Evolutionary conservation across 1,284 basidiomycete species (phyloP), one percentile per base, ranked within the genome.

Genomic region (Ceratobasidium sp.): DNA sequence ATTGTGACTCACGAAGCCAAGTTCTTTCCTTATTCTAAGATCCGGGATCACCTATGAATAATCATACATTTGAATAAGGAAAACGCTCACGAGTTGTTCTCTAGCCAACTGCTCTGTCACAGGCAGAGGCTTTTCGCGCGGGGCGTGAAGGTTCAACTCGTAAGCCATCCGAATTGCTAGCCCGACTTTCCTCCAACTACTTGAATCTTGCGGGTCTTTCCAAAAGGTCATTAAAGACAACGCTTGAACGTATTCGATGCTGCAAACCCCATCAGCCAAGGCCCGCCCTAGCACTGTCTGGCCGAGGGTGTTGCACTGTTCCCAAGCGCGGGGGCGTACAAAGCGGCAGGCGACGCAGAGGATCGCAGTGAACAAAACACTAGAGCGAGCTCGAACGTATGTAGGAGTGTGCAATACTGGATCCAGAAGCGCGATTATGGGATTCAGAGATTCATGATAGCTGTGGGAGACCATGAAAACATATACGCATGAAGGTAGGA

Each of bases 361-460:
- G 64, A 87, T 83, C 42, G 85, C 83, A 1, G 85, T 84, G 80
- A 86, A 87, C n/a, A 87, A 84, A 13, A 86, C 81, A 2, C 84
- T 81, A 20, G 82, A 83, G 4, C 83, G 81, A 26, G 81, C 80
- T 3, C 85, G 83, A 33, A 84, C 84, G 77, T 83, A 85, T 7
- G 82, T 81, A 1, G 84, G 80, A 0, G 85, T 85, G 77, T 86
- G 85, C 4, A 86, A 80, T 2, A 82, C 81, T 2, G 83, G 82
- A 67, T 86, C 85, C 53, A 86, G 82, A 10, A 86, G 78, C 1
- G 85, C 84, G 23, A 82, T 79, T 0, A 81, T 79, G 10, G 82
- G 81, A 42, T 82, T 83, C 42, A 82, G 79, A 60, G 81, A 77
- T 5, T 79, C 18, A 46, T 70, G 18, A 75, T 78, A 40, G 46